Base-by-base conservation (phyloP, 257 asterid species). In the Galeopsis tetrahit region DNA sequence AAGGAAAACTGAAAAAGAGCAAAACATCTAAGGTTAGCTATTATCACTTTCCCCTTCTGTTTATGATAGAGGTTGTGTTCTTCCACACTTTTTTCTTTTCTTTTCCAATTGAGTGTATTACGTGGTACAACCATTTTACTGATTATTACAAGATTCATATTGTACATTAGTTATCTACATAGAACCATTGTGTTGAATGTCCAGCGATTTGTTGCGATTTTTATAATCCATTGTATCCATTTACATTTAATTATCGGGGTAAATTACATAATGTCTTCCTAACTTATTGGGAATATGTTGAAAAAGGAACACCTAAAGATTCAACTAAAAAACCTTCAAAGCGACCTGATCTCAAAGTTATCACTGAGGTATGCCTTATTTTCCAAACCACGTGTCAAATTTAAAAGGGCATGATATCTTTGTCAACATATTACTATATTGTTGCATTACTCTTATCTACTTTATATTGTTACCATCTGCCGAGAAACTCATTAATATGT, bases 331-430 rank as follows among this genome's bases (percentile, higher is more conserved):
- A 77, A 58, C 39, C 85, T 65, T 66, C 87, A 14, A 83, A 81
- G 84, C 80, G 98, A 62, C 97, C 98, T 13, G 97, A 93, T 74
- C 82, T 93, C 71, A 93, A 93, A 86, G 96, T 96, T n/a, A 75
- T 84, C 46, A 36, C 96, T 2, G 81, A 84, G 96, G 98, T 71
- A 81, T 70, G 80, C 44, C 73, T 63, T 42, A 31, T 35, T 46
- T 56, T 65, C 42, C 9, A 11, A 13, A 9, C 40, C 32, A 2
- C 8, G 32, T 56, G 69, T 43, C 38, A 31, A 40, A 5, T 52
- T n/a, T 53, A 7, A 2, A 36, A 6, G 44, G 9, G 63, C 51
- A 36, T 31, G 51, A 36, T 40, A 55, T 33, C 51, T 35, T 40
- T 13, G 34, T 57, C 71, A 49, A 2, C 62, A 62, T 11, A 28